Conservation (phyloP, 495 filamentous ascomycete genomes). For the Aspergillus steynii region DNA sequence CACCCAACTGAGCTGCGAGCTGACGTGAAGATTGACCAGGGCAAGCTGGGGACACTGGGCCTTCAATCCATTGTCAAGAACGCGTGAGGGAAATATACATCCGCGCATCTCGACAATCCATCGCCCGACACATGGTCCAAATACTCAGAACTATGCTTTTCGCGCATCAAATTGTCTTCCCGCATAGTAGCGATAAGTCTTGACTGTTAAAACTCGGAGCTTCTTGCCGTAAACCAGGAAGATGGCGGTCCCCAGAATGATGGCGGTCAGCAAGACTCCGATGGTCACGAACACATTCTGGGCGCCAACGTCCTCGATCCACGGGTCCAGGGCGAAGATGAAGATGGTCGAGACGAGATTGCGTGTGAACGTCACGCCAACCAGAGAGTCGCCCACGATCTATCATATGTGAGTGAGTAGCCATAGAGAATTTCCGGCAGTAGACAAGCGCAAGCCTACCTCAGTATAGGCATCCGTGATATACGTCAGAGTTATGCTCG, state of each 20-base stretch:
- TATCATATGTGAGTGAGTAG: slow-evolving; percentile 1
- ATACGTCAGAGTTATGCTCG: background rate
- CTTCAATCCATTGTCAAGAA: no score
- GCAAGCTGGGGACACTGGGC: no score
- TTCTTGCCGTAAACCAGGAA: slow-evolving; percentile 10
- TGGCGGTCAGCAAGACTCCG: background rate
- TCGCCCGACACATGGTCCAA: no score
- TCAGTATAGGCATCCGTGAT: background rate
- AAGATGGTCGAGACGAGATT: slow-evolving; percentile 26
- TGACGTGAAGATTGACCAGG: no score
- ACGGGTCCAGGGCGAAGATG: slow-evolving; percentile 30
- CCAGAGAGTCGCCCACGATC: slow-evolving; percentile 32
- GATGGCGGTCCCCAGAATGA: slow-evolving; percentile 1
- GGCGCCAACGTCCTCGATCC: slow-evolving; percentile 27
- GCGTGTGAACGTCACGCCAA: slow-evolving; percentile 29
- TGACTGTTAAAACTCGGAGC: slow-evolving; percentile 3
- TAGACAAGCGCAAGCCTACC: background rate
- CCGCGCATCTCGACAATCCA: no score
- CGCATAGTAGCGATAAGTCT: background rate
- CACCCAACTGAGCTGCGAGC: no score
- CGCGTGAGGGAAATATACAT: no score
- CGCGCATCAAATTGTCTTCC: background rate
- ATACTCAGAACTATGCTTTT: background rate
- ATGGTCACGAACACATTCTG: slow-evolving; percentile 8
- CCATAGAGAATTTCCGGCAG: background rate